Conservation (phyloP, 2,329 filamentous ascomycete genomes). For the Sphaceloma murrayae region DNA sequence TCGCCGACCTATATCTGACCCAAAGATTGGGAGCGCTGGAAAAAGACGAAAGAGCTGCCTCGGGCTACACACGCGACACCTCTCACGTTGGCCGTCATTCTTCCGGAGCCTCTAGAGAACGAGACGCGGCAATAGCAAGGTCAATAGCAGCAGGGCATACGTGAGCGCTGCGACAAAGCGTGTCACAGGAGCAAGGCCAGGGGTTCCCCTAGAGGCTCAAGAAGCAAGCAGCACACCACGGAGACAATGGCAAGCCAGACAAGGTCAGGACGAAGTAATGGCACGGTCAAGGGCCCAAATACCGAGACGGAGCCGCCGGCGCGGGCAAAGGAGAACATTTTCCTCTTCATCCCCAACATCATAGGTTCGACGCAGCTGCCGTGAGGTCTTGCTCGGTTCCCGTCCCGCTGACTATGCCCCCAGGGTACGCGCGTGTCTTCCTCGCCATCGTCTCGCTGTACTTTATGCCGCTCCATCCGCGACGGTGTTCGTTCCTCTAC, state of each 20-base stretch:
- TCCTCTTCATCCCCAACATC: constrained; percentile 44
- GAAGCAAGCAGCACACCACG: background rate
- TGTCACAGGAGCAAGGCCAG: background rate
- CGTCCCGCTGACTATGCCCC: too few species aligned
- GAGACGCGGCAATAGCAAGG: too few species aligned
- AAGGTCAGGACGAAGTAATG: constrained; percentile 11
- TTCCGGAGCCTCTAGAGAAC: too few species aligned
- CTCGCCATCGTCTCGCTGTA: constrained; percentile 81
- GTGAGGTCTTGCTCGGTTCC: too few species aligned
- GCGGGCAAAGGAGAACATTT: constrained; percentile 43
- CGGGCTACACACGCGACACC: background rate
- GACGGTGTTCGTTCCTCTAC: constrained; percentile 86
- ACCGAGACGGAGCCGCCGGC: constrained; percentile 18
- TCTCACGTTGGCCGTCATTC: background rate
- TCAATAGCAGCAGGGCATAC: too few species aligned
- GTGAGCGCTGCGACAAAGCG: too few species aligned
- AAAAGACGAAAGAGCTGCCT: background rate
- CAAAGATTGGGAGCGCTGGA: too few species aligned
- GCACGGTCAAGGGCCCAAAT: constrained; percentile 1
- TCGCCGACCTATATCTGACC: too few species aligned
- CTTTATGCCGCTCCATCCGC: constrained; percentile 98
- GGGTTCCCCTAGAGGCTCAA: background rate
- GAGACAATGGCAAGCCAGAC: constrained; percentile 5
- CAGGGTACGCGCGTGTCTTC: constrained; percentile 43
- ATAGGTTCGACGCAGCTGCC: too few species aligned